Conservation (phyloP, 73 alveolate species). For the Tetrahymena elliotti region DNA sequence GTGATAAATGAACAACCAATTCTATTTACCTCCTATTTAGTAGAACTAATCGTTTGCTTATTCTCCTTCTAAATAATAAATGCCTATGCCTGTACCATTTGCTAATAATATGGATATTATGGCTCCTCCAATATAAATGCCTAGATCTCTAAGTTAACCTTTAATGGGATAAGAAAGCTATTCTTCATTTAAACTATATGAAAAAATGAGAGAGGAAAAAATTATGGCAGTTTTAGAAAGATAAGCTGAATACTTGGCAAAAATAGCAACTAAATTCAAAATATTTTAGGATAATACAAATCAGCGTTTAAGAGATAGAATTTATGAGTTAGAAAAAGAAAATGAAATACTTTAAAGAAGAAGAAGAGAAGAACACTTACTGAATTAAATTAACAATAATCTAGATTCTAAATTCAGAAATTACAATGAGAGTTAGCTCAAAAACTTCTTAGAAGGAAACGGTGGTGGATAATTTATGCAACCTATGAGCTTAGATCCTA, state of each 20-base stretch:
- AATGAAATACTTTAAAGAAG: not conserved
- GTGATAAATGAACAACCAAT: not conserved
- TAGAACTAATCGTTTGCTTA: not conserved
- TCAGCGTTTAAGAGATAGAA: not conserved
- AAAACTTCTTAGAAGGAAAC: not conserved
- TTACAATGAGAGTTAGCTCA: not conserved
- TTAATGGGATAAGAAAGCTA: not conserved
- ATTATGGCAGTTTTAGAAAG: not conserved
- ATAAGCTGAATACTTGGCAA: not conserved
- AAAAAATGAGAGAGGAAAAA: not conserved
- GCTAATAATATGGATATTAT: not conserved
- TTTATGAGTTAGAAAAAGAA: not conserved
- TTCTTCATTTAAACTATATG: not conserved
- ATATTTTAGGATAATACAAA: not conserved
- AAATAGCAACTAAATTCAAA: not conserved
- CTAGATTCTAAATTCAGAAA: not conserved
- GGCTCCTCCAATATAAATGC: not conserved
- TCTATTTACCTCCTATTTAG: not conserved
- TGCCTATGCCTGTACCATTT: not conserved
- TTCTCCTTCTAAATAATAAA: not conserved
- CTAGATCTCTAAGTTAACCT: not conserved
- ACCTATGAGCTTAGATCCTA: not conserved
- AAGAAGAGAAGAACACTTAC: not conserved
- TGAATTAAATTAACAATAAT: not conserved
- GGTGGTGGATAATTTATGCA: not conserved